These are phyloP conservation scores for Pestalotiopsis sp. DNA, from an alignment of 2,329 filamentous ascomycete species.

Conservation along the genomic window DNA sequence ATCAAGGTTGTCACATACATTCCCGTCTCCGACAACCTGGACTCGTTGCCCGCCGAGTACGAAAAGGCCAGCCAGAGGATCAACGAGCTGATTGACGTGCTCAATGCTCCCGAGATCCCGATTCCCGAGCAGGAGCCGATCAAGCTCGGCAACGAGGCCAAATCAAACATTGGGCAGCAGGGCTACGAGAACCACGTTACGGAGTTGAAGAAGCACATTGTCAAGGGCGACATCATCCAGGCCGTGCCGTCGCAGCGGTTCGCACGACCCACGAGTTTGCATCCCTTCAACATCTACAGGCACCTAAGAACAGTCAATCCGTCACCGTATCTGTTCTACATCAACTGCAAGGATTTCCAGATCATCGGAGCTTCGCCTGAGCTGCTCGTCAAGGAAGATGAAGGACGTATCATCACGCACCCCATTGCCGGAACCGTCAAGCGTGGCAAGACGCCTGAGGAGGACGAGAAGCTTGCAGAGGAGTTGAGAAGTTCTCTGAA, in stretches of 20 bases:
- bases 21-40: slow-evolving; percentile 62
- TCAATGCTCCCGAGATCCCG: slow-evolving; percentile 75
- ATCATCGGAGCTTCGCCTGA: slow-evolving; percentile 95
- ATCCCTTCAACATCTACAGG: slow-evolving; percentile 98
- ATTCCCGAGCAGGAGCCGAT: slow-evolving; percentile 79
- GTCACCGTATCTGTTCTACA: slow-evolving; percentile 95
- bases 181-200: slow-evolving; percentile 93
- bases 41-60: slow-evolving; percentile 69
- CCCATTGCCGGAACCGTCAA: slow-evolving; percentile 96
- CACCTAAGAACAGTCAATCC: slow-evolving; percentile 97
- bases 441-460: slow-evolving; percentile 77
- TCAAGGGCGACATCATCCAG: slow-evolving; percentile 93
- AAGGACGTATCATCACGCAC: slow-evolving; percentile 88
- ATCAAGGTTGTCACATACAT: slow-evolving; percentile 95
- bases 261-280: slow-evolving; percentile 83
- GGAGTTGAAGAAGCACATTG: slow-evolving; percentile 86
- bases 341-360: slow-evolving; percentile 89
- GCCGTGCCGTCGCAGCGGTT: slow-evolving; percentile 94
- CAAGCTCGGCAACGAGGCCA: slow-evolving; percentile 74
- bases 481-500: slow-evolving; percentile 82
- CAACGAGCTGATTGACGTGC: slow-evolving; percentile 67
- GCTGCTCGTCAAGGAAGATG: slow-evolving; percentile 88
- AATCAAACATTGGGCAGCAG: slow-evolving; percentile 84
- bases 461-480: slow-evolving; percentile 79
- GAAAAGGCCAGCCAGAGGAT: slow-evolving; percentile 67